Evolutionary conservation across 805 yeast genomes (phyloP).

Genomic region (Saccharomycopsis javanensis): DNA sequence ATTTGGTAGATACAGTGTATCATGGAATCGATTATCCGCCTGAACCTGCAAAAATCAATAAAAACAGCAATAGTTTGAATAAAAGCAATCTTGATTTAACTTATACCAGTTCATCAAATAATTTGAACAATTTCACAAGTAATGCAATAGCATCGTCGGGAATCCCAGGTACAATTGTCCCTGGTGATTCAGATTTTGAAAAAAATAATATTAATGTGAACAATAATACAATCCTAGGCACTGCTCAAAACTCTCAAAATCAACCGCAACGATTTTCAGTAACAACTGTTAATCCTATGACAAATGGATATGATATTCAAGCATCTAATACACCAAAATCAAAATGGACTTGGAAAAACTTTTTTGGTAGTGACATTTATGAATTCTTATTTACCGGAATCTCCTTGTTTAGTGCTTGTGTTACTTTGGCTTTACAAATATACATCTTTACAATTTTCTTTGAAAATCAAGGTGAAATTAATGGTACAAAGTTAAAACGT

Average conservation of each 20-base stretch:
- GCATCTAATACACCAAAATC: not conserved
- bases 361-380: constrained; percentile 6
- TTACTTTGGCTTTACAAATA: constrained; percentile 28
- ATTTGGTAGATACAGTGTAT: not conserved
- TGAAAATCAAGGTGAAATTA: constrained; percentile 21
- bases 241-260: not conserved
- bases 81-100: not conserved
- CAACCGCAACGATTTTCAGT: not conserved
- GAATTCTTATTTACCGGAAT: constrained; percentile 23
- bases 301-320: not conserved
- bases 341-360: not conserved
- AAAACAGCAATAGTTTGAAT: not conserved
- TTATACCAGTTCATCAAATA: not conserved
- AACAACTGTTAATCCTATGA: not conserved
- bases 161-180: not conserved
- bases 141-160: not conserved
- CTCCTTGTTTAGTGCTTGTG: constrained; percentile 28
- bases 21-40: not conserved
- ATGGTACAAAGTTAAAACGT: constrained; percentile 19
- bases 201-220: too few species aligned
- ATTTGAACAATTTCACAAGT: not conserved
- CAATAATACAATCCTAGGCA: too few species aligned
- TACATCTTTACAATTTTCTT: constrained; percentile 31
- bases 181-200: too few species aligned
- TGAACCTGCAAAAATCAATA: not conserved